Conservation (phyloP, 768 basidiomycete genomes). For the Suillus subaureus region DNA sequence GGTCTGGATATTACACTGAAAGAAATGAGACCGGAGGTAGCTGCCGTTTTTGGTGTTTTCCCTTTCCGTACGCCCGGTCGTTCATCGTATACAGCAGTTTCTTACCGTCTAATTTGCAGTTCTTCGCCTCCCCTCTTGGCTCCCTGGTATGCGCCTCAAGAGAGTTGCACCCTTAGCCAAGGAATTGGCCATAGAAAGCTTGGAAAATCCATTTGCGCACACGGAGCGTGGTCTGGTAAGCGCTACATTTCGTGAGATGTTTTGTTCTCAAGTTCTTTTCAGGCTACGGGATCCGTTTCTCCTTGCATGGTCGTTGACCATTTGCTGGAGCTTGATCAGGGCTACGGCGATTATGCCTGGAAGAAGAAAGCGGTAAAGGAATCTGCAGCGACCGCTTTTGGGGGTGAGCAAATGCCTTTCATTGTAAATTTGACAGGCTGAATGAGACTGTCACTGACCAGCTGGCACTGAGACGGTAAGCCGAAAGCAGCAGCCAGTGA, state of each 20-base stretch:
- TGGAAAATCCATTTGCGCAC: constrained; percentile 11
- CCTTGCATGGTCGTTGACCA: constrained; percentile 14
- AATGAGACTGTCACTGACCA: not conserved
- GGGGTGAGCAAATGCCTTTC: not conserved
- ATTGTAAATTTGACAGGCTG: not conserved
- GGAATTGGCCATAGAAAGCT: constrained; percentile 1
- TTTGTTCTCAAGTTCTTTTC: not conserved
- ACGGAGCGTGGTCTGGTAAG: constrained; percentile 10
- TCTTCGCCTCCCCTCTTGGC: constrained; percentile 12
- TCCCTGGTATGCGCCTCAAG: constrained; percentile 16
- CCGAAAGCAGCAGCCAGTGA: not conserved
- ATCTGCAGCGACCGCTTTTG: constrained; percentile 7
- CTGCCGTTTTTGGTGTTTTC: constrained; percentile 8
- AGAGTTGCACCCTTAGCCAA: not conserved
- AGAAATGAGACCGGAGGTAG: constrained; percentile 9
- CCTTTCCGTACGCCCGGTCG: constrained; percentile 7
- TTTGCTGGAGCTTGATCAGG: not conserved
- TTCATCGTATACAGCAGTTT: constrained; percentile 20
- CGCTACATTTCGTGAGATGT: not conserved
- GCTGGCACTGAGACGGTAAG: constrained; percentile 11
- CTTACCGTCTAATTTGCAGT: constrained; percentile 5
- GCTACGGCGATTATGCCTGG: not conserved
- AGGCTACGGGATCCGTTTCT: constrained; percentile 26
- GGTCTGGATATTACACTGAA: constrained; percentile 1
- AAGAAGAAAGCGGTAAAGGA: constrained; percentile 8